Conservation (phyloP, 1,284 basidiomycete genomes). For the Rhodofomes roseus region DNA sequence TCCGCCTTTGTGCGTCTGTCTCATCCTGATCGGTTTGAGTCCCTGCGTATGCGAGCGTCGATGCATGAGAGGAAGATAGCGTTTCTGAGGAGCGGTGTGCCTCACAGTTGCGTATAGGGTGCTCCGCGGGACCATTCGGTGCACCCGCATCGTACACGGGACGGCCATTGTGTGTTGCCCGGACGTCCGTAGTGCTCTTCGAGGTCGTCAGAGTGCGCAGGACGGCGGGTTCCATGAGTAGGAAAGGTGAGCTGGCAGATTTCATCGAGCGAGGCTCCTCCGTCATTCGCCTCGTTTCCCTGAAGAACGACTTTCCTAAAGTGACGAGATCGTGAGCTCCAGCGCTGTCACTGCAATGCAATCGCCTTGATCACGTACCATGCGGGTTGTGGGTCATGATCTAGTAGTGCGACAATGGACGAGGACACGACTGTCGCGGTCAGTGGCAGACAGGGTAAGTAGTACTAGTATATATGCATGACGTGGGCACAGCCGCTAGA, state of each 20-base stretch:
- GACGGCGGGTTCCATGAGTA: background rate
- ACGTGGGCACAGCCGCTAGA: background rate
- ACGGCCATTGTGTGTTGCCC: background rate
- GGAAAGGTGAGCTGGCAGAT: slow-evolving; percentile 4
- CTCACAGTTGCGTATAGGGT: background rate
- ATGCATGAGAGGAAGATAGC: background rate
- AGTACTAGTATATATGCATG: background rate
- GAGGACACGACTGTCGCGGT: background rate
- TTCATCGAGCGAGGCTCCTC: slow-evolving; percentile 10
- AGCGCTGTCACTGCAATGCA: background rate
- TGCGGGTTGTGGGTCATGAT: background rate
- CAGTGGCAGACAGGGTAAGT: background rate
- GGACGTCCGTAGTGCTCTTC: background rate
- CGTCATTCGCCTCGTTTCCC: slow-evolving; percentile 5
- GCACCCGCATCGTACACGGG: background rate
- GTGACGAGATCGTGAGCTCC: background rate
- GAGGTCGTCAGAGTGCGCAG: background rate
- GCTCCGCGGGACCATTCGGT: too few species aligned
- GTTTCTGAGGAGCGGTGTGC: background rate
- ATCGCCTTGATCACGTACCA: background rate
- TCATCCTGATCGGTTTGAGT: slow-evolving; percentile 47
- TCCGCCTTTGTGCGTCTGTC: slow-evolving; percentile 40
- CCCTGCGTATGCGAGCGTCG: slow-evolving; percentile 23
- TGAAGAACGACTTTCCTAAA: slow-evolving; percentile 1
- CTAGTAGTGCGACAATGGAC: background rate